Base-by-base conservation (phyloP, 805 yeast genomes). In the Wickerhamiella nectarea region DNA sequence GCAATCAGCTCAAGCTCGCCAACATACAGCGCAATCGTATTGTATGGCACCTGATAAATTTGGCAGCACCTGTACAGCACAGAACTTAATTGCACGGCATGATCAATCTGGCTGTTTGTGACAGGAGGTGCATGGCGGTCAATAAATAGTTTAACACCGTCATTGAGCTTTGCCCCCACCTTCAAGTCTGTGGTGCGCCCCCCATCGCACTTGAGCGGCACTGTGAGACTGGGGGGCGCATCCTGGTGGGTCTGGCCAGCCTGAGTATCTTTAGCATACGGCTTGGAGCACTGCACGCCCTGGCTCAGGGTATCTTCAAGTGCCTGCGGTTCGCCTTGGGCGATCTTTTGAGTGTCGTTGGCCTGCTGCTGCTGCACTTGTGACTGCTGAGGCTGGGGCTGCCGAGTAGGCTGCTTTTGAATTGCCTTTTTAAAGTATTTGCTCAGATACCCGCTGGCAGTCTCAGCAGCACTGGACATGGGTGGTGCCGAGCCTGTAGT, bases 1-100 rank as follows among this genome's bases (percentile, higher is more conserved):
- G 69, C 69, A n/a, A 64, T 50, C 6, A 56, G 48, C 10, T 44
- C 41, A 6, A 53, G 47, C 11, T 42, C 43, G 7, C 44, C 43
- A 8, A 48, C 49, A 38, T 48, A 61, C n/a, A 62, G 52, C 38
- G 59, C 54, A 15, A 61, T 44, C 2, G 54, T 47, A 18, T 53
- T 51, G 51, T 49, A 52, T 2, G 49, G 46, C 14, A 50, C 44
- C 9, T 44, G 46, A 38, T 48, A 61, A 3, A 58, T 51, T 34
- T 45, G 34, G 11, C 50, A 43, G 10, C 51, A 43, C 6, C 19
- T 31, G 22, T 31, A 12, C 6, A 52, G 47, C 6, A 54, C 39
- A 7, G 17, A 22, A 18, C 46, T 31, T 22, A 58, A 50, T 37
- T 34, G 37, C 8, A 18, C 35, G 5, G 42, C 43, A 12, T 24